Base-by-base conservation (phyloP, 345 rosid species). In the Trapa bicornis region DNA sequence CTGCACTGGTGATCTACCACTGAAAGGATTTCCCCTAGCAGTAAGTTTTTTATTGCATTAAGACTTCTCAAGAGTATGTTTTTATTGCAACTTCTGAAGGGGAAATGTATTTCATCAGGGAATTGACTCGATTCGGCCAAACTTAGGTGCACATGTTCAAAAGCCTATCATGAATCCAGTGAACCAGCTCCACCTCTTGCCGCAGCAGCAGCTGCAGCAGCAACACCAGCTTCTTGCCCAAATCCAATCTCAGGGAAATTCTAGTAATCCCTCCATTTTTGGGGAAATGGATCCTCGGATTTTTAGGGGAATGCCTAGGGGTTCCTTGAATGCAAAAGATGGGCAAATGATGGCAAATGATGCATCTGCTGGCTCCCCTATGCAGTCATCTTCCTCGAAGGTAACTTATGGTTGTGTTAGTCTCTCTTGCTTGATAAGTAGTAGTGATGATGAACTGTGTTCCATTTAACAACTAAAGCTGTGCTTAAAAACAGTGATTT, bases 11-110 rank as follows among this genome's bases (percentile, higher is more conserved):
- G 66, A 75, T 81, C 81, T 89, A 77, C 92, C 99, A 5, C 73
- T 89, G 79, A 88, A 88, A 74, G 99, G 99, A 36, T 91, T 96
- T 96, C 99, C 99, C 64, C 79, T 94, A 71, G 83, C 96, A 50
- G 99, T 94, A 84, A 86, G 97, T 84, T 75, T 4, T 37, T 65
- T 69, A 15, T 39, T 65, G 57, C 65, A 57, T 65, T 53, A 38
- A 65, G 68, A 66, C 47, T 45, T 66, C 43, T 61, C 50, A 54
- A 53, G 65, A 50, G 72, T 57, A 53, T 70, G 42, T 60, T 33
- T 38, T 63, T 39, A 61, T 66, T 72, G 47, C 48, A 32, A 45
- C 64, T 60, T 33, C 70, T 67, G 54, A 57, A 6, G 38, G 70
- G 66, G 16, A 56, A 42, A 66, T 65, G 64, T 78, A 54, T 48